phyloP scores from a whole-genome alignment of 208 protist species.

The Acanthamoeba culbertsoni region DNA sequence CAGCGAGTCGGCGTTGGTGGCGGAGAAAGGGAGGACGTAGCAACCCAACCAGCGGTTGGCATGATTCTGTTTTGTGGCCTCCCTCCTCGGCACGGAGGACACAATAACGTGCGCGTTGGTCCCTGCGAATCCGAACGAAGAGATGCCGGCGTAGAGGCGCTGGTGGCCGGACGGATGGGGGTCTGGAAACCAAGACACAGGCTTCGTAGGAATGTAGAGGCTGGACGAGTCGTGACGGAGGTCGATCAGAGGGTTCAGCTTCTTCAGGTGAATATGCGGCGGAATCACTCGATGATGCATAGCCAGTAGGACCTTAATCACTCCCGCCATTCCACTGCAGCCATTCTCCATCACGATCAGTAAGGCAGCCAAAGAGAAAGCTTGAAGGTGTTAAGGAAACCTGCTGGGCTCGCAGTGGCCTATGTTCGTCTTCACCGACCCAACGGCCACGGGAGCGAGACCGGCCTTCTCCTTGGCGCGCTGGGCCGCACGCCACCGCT shows the following conservation, averaged over 20 bases:
- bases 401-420: slow-evolving; percentile 71
- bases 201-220: slow-evolving; percentile 24
- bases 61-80: not conserved
- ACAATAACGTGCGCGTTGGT: slow-evolving; percentile 73
- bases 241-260: slow-evolving; percentile 59
- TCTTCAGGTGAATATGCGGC: slow-evolving; percentile 66
- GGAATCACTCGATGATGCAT: slow-evolving; percentile 39
- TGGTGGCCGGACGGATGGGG: not conserved
- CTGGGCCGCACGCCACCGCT: not conserved
- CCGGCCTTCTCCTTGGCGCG: not conserved
- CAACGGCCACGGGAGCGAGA: slow-evolving; percentile 55
- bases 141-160: slow-evolving; percentile 60
- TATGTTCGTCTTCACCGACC: slow-evolving; percentile 76
- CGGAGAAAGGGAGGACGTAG: slow-evolving; percentile 66
- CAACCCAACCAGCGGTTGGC: not conserved
- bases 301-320: slow-evolving; percentile 71
- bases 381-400: not conserved
- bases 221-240: not conserved
- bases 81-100: not conserved
- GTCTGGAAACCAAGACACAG: not conserved
- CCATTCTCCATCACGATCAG: no score
- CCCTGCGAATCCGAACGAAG: slow-evolving; percentile 75
- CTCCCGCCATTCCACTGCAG: slow-evolving; percentile 64
- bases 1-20: slow-evolving; percentile 46
- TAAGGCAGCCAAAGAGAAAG: not conserved